Evolutionary conservation across 306 rosid genomes (phyloP), one percentile per base, ranked within the genome.

Genomic region (Cajanus cajan): DNA sequence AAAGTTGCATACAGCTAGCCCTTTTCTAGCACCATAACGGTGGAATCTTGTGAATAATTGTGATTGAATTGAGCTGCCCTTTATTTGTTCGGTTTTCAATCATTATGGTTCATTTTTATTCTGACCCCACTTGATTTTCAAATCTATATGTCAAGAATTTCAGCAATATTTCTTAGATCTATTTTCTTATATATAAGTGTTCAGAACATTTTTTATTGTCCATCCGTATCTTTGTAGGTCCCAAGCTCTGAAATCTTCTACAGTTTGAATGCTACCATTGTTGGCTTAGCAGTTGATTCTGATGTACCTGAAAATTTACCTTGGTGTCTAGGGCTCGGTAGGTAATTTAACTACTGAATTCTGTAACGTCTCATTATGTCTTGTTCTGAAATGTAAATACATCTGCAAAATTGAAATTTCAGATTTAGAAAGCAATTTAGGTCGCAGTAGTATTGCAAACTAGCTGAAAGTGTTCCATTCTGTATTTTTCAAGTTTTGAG

Each of bases 271-370:
- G 98, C 90, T 80, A 84, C 88, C 71, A 90, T 91, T 74, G 98
- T 92, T 76, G 98, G 97, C 75, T 91, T 95, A 82, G 96, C 98
- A 18, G 85, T 87, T 84, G 87, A 91, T 84, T 81, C 90, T 82
- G 86, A 87, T 70, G 87, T 50, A 73, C 70, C 89, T 50, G 87
- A 83, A 82, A 88, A 63, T 51, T 81, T 85, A 73, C 91, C 97
- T 43, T 90, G 89, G 90, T 89, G 94, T 86, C 83, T 90, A 78
- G 98, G 98, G 63, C 97, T 95, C 74, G 98, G 98, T 95, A 84
- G 45, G 97, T 86, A 67, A 77, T 50, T 28, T 63, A 70, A 34
- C 44, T 28, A 28, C 57, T 28, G 39, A 64, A 63, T 70, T 76
- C 37, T 37, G 48, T 78, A 63, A 61, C 71, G 50, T 25, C 55